phyloP scores from a whole-genome alignment of 2,329 filamentous ascomycete genomes.

The Colletotrichum musicola region DNA sequence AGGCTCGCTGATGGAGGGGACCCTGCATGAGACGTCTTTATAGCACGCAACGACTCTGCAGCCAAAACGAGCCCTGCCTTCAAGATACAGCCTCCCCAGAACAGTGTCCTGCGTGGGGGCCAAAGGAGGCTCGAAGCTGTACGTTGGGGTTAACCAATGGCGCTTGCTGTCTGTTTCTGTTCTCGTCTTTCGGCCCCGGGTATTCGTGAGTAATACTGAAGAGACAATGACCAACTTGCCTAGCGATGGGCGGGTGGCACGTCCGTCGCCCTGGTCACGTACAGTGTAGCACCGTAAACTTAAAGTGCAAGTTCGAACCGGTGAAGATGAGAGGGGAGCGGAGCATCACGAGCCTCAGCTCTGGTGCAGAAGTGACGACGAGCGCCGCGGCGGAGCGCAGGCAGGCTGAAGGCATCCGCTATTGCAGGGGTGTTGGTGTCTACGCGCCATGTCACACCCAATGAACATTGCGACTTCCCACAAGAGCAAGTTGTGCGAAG shows the following conservation, averaged over 20 bases:
- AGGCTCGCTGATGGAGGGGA: neutral
- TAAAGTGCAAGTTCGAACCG: neutral
- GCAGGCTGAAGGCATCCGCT: neutral
- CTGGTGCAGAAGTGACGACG: neutral
- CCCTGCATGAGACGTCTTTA: conserved; percentile 27
- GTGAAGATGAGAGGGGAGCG: neutral
- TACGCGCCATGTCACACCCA: neutral
- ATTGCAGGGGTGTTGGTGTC: neutral
- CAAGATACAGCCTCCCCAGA: neutral
- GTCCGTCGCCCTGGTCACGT: conserved; percentile 12
- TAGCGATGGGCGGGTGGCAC: conserved; percentile 6
- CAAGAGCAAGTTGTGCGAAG: conserved; percentile 1
- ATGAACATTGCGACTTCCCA: neutral
- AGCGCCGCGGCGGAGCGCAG: neutral
- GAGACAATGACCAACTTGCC: neutral
- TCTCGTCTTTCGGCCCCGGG: neutral
- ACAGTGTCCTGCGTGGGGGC: neutral
- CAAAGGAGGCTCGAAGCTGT: conserved; percentile 24
- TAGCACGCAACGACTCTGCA: conserved; percentile 9
- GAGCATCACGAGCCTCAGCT: conserved; percentile 4
- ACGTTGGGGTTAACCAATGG: conserved; percentile 1
- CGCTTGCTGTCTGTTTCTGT: conserved; percentile 9
- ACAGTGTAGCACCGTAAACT: conserved; percentile 3
- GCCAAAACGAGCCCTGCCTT: neutral
- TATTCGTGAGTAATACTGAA: too few relatives aligned